Evolutionary conservation across 805 yeast genomes (phyloP), one percentile per base, ranked within the genome.

Genomic region (Candida quercuum): DNA sequence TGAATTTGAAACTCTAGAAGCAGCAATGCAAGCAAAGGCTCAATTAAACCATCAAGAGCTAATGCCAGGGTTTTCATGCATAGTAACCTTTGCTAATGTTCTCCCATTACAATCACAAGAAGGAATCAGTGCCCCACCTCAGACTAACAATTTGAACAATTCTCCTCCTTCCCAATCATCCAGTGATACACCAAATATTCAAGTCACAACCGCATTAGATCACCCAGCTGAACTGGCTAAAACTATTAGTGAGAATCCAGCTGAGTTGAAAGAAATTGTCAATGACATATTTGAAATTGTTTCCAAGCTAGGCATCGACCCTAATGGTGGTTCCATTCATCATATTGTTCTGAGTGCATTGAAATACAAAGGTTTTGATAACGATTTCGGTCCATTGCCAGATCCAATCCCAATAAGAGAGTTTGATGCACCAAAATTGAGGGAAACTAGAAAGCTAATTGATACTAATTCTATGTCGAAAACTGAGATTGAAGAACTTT

Each of bases 1-100:
- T 17, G 93, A 85, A 57, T 89, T 86, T 58, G 71, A 73, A 4
- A 65, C 73, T 20, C 61, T 83, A 6, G 95, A 86, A 36, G 66
- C 77, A 23, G 95, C 99, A 8, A 77, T 85, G 69, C 73, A 71
- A 33, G 87, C 96, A 36, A 79, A 81, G 53, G 83, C 86, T 13
- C 76, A 71, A 35, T 72, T 89, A 53, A 86, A 84, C 52, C 94
- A 88, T 45, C 78, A 81, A 46, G 96, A 91, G 52, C 68, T 91
- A 28, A 74, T 79, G 43, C 86, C 91, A 3, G 95, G 95, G 4
- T 69, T 75, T 19, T 76, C 82, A 14, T 76, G 93, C 56, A 66
- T 76, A 28, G 86, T 87, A 27, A 86, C 89, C 0, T 93, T 87
- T 69, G 97, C 96, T 4, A 85, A 82, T 52, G 74, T 87, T 23